phyloP scores from a whole-genome alignment of 2,329 filamentous ascomycete species.

The Escovopsis weberi region DNA sequence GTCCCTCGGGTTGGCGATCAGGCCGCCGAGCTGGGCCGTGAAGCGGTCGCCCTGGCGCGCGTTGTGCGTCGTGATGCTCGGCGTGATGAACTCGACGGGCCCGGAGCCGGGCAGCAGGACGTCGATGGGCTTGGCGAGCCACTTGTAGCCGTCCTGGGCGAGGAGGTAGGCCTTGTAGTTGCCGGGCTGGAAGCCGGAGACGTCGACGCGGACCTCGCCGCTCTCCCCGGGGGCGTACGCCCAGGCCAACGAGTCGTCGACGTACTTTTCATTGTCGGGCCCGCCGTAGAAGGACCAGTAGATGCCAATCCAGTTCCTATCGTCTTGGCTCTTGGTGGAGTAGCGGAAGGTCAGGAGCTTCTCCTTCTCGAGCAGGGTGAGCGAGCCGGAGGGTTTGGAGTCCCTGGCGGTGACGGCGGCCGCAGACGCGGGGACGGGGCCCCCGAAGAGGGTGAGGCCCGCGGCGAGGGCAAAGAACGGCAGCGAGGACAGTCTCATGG shows the following conservation, averaged over 20 bases:
- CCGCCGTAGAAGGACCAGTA: conserved; percentile 20
- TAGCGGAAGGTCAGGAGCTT: conserved; percentile 21
- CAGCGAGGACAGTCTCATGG: neutral
- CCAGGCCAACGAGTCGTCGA: conserved; percentile 19
- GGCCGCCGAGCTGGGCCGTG: conserved; percentile 16
- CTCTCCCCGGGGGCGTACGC: conserved; percentile 14
- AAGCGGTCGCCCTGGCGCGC: conserved; percentile 20
- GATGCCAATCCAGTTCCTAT: conserved; percentile 24
- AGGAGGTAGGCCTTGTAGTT: conserved; percentile 24
- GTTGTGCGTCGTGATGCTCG: conserved; percentile 20
- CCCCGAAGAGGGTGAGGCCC: neutral
- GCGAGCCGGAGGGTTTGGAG: conserved; percentile 1
- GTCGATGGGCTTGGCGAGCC: conserved; percentile 19
- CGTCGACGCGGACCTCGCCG: conserved; percentile 15
- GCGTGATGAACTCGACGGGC: conserved; percentile 16
- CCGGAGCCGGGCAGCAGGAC: conserved; percentile 13
- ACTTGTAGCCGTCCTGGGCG: conserved; percentile 20
- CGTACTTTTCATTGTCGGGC: conserved; percentile 17
- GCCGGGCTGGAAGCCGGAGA: conserved; percentile 13
- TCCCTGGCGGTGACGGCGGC: neutral
- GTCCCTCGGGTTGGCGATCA: conserved; percentile 16
- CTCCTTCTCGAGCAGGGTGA: conserved; percentile 4
- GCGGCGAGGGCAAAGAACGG: neutral
- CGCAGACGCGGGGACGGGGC: neutral
- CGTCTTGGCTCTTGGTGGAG: conserved; percentile 13